Percentiles rank a stretch among this genome's conserved stretches.
Conservation (phyloP, 2,329 filamentous ascomycete genomes). For the Ophiostoma australiae region DNA sequence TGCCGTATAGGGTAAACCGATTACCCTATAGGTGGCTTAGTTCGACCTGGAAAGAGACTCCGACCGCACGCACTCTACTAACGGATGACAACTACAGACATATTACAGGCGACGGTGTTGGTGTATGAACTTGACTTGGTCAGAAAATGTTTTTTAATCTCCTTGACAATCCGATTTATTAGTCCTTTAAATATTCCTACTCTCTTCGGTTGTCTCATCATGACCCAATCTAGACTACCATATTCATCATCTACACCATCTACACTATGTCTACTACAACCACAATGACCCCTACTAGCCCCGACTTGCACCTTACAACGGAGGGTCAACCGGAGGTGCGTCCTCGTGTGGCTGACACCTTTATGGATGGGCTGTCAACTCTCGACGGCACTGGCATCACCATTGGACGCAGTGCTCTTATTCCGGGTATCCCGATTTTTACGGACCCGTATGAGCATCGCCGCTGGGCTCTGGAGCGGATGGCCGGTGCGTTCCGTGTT, state of each 20-base stretch:
- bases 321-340: not conserved
- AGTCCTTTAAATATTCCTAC: not conserved
- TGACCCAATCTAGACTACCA: no score
- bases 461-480: not conserved
- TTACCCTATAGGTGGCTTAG: not conserved
- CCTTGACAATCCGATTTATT: no score
- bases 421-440: not conserved
- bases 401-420: not conserved
- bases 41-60: slow-evolving; percentile 1
- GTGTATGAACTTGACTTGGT: no score
- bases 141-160: no score
- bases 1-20: slow-evolving; percentile 3
- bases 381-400: not conserved
- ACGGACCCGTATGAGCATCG: not conserved
- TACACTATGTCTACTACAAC: not conserved
- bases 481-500: not conserved
- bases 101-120: not conserved
- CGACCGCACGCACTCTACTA: not conserved
- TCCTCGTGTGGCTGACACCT: not conserved
- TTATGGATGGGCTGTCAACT: not conserved
- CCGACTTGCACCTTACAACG: not conserved
- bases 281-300: not conserved
- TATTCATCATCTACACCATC: not conserved
- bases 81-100: not conserved
- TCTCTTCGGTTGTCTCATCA: no score